These are phyloP conservation scores for Trichoderma hamatum DNA, from an alignment of 2,329 filamentous ascomycete genomes.

Conservation along the genomic window DNA sequence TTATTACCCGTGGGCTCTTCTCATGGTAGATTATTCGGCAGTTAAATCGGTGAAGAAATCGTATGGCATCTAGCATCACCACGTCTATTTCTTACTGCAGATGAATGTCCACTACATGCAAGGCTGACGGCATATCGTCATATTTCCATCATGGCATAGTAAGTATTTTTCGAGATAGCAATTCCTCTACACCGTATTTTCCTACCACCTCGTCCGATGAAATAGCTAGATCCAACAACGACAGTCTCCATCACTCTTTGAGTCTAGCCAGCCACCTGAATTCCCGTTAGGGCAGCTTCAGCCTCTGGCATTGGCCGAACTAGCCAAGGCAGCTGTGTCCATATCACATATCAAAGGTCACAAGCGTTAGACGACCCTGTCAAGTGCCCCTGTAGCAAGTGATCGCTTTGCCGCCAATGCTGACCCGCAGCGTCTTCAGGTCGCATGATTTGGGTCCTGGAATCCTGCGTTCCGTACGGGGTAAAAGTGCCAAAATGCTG, in stretches of 20 bases:
- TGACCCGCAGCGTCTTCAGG: background rate
- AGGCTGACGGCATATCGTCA: background rate
- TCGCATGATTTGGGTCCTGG: background rate
- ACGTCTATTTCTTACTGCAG: background rate
- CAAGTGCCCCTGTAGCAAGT: background rate
- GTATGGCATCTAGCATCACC: background rate
- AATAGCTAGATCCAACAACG: background rate
- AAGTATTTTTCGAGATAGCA: background rate
- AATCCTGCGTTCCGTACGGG: background rate
- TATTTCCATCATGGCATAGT: background rate
- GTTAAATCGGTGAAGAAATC: background rate
- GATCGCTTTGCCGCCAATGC: background rate
- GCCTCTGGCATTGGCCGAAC: background rate
- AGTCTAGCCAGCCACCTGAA: background rate
- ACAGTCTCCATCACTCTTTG: background rate
- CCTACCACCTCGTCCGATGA: background rate
- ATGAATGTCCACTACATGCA: background rate
- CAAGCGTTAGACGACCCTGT: background rate
- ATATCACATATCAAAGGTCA: background rate
- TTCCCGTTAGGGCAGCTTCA: background rate
- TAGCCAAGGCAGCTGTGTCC: background rate
- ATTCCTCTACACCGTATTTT: background rate
- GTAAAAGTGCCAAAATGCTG: background rate
- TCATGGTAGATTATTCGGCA: background rate
- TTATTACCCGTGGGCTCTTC: background rate